Evolutionary conservation across 225 moss, liverwort and hornwort genomes (phyloP), one percentile per base, ranked within the genome.

Genomic region (Physcomitrium patens): DNA sequence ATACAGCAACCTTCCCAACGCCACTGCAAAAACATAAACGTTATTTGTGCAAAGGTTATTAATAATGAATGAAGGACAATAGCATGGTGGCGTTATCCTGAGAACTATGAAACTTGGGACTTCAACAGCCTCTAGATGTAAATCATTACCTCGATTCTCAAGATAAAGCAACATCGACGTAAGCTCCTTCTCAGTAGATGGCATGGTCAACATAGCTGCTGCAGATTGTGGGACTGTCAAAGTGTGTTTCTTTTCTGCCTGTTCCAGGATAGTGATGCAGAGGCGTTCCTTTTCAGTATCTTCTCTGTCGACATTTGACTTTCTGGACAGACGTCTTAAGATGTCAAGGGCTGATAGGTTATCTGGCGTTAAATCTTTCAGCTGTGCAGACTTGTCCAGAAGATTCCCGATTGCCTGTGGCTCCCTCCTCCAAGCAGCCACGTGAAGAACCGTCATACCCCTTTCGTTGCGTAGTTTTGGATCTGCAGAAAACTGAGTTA

Each of bases 391-490:
- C 74, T 87, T 89, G 18, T 86, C 85, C 13, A 93, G 14, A 52
- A 93, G 87, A 47, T 80, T 78, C 67, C 80, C 90, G 37, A 93
- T 58, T 63, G 84, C 80, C 67, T 87, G 86, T 18, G 90, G 93
- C 70, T 93, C 89, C 64, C 89, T 84, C 68, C 90, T 67, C 89
- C 89, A 86, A 58, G 86, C 82, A 13, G 89, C 90, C 60, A 90
- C 87, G 71, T 93, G 93, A 22, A 90, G 89, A 58, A 89, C 90
- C 28, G 89, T 93, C 56, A 85, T 77, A 27, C 84, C 86, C 68
- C 85, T 87, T 27, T 78, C 78, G 62, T 93, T 85, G 47, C 72
- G 79, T 17, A 58, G 43, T 68, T 89, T 93, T 61, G 71, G 74
- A 52, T 90, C 82, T 72, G 84, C 68, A 73, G 11, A 49, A 71